Percentiles rank a stretch among this genome's conserved stretches.
These are phyloP conservation scores for Pichia rugopelliculosa DNA, from an alignment of 805 yeast species.

Conservation along the genomic window DNA sequence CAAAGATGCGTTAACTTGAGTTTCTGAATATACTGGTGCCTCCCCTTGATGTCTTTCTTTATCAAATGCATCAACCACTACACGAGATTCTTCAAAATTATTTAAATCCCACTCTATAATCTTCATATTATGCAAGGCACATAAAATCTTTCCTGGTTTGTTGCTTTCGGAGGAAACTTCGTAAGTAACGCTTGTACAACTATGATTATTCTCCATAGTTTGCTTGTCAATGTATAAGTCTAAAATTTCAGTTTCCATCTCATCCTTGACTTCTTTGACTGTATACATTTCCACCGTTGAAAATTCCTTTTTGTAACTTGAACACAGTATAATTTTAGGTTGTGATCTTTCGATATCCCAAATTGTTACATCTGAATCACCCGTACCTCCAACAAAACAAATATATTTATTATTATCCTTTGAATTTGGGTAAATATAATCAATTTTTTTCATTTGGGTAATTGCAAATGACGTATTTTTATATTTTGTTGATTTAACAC, in stretches of 20 bases:
- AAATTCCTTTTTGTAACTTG: constrained; percentile 16
- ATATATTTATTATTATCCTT: constrained; percentile 36
- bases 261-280: constrained; percentile 19
- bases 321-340: constrained; percentile 33
- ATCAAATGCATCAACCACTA: constrained; percentile 19
- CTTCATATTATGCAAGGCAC: constrained; percentile 16
- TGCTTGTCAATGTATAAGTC: constrained; percentile 12
- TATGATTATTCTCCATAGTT: constrained; percentile 14
- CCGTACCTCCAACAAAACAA: constrained; percentile 62
- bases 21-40: constrained; percentile 19
- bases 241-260: constrained; percentile 19
- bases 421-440: constrained; percentile 30
- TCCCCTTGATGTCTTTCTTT: constrained; percentile 8
- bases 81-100: constrained; percentile 26
- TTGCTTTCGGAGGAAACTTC: constrained; percentile 5
- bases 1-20: constrained; percentile 34
- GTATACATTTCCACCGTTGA: constrained; percentile 22
- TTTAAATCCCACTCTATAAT: constrained; percentile 35
- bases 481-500: constrained; percentile 57
- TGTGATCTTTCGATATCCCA: constrained; percentile 69
- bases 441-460: constrained; percentile 37
- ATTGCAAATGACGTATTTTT: constrained; percentile 38
- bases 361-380: constrained; percentile 50
- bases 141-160: constrained; percentile 12
- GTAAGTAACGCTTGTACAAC: constrained; percentile 20